Evolutionary conservation across 2,329 filamentous ascomycete genomes (phyloP), one percentile per base, ranked within the genome.

Genomic region (Myriosclerotinia scirpicola): DNA sequence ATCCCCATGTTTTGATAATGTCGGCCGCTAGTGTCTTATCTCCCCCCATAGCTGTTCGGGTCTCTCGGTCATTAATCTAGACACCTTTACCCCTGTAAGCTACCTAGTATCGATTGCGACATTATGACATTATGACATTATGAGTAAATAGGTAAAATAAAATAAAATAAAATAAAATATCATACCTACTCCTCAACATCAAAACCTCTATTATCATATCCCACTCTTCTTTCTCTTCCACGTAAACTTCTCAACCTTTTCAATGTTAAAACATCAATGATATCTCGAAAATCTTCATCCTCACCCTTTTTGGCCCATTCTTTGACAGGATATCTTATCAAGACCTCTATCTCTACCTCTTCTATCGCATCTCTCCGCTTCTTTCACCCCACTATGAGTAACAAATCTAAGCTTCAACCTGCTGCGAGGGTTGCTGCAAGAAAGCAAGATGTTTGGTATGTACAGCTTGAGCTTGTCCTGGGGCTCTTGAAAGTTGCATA

Each of bases 371-470:
- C 54, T 46, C 46, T 42, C 55, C 67, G 71, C 67, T 69, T 69
- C 67, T 71, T 69, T 67, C 67, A 69, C 61, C 68, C 68, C 68
- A 74, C 72, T 34, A 76, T 76, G 75, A 69, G 67, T 61, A 69
- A 56, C 26, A 72, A 70, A 56, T 70, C 68, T 48, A 72, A 75
- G 64, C 70, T 85, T 75, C 83, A 82, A 76, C 84, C 84, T 5
- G 84, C 84, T 26, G 77, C 76, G 36, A 77, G 84, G 66, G 84
- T 87, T 36, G 82, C 84, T 55, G 80, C 80, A 22, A 81, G 82
- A 76, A 80, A 77, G 73, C 82, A 86, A 73, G 84, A 87, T 82
- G 84, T 87, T 55, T 87, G 84, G 84, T 85, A 77, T 69, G 75
- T 72, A 52, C n/a, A 56, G 9, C 3, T 48, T 17, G 2, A 15